Evolutionary conservation across 306 rosid genomes (phyloP), one percentile per base, ranked within the genome.

Genomic region (Spatholobus suberectus): DNA sequence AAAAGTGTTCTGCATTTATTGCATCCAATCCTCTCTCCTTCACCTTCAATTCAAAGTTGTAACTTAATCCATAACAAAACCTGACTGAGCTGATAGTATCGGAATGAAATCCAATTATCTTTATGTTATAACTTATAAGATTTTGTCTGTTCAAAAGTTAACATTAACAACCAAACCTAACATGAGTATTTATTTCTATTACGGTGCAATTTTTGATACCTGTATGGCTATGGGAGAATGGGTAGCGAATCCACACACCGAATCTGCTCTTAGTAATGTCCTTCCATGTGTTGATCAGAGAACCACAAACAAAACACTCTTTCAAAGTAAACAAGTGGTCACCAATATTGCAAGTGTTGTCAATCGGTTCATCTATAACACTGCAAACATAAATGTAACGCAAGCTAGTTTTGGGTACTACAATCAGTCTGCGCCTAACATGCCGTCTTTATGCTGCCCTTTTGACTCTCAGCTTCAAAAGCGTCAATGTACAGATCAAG

Each of bases 221-320:
- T 93, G 99, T 78, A 73, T 93, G 91, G 97, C 99, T 69, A 96
- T 96, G 98, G 96, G 89, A 62, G 98, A 96, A 81, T 96, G 99
- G 99, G 98, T 96, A 47, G 98, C 87, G 41, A 87, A 92, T 85
- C 97, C 99, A 46, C 97, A 86, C 4, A 88, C 95, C n/a, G 97
- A 92, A 86, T 92, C 98, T 59, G 94, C 99, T 82, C 99, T 96
- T 70, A 89, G 96, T 88, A 84, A 88, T 73, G 84, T 96, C 80
- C 98, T 96, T 78, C 99, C 99, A 3, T 96, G 99, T 46, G 98
- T 96, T 73, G 98, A 96, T 83, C 97, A 87, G 85, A 87, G 83
- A 80, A 96, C 99, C 67, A 96, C 99, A 49, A 92, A 91, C 87
- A 87, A 88, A 89, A 96, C 98, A 8, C 96, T 96, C 44, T 57